Base-by-base conservation (phyloP, 2,329 filamentous ascomycete species). In the Venturia asperata region DNA sequence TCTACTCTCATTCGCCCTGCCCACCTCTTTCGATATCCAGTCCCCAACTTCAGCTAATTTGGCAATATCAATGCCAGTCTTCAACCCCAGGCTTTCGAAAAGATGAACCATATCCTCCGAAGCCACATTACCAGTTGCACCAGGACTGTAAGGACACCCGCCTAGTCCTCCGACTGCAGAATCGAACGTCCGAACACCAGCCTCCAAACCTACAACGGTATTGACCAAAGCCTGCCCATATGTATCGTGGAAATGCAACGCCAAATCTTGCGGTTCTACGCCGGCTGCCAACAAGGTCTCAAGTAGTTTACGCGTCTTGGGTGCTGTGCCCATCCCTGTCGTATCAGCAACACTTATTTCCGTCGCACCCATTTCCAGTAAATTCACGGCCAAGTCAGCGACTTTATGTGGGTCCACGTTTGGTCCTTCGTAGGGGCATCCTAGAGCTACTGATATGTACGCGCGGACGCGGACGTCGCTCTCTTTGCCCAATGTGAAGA, bases 341-440 rank as follows among this genome's bases (percentile, higher is more conserved):
- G 92, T 97, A 72, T 96, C 92, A 7, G 91, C 92, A 0, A 96
- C 83, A 1, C 89, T 90, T 69, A 97, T 92, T 80, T 96, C 91
- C 72, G 96, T 91, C 24, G 91, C 92, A 21, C 92, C 92, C 81
- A 93, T 90, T 72, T 92, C 89, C 1, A 96, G 81, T 61, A 96
- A 75, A 7, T 77, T 71, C 80, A 86, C 67, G 80, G 85, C 85
- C 30, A 88, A 78, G 37, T 85, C 82, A 2, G 85, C 85, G 2
- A 88, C 85, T 65, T 80, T 82, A 69, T 82, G 77, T 0, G 85
- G 84, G 45, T 82, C 77, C 1, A 85, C 82, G 64, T 87, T 79
- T 0, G 85, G 84, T 0, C 85, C 85, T 76, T 88, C 85, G 68
- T 86, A 94, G 0, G 91, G 91, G 69, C 91, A 95, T 1, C 89